These are phyloP conservation scores for Tulasnella sp. DNA, from an alignment of 768 basidiomycete species.

Conservation along the genomic window DNA sequence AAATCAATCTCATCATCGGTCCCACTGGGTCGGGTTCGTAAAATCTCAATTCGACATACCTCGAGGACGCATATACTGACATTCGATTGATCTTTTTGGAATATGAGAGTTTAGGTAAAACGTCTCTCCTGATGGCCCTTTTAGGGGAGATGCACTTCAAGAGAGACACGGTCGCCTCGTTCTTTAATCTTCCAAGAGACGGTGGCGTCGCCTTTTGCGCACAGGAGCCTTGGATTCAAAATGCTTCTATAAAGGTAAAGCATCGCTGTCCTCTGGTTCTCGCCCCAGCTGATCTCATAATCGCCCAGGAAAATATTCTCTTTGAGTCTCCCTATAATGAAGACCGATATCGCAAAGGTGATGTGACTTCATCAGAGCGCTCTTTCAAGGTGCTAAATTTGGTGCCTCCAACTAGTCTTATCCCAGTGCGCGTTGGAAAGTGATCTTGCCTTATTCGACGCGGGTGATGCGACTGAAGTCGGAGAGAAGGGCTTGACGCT, in stretches of 20 bases:
- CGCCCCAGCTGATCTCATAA: no score
- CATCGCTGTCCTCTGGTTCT: neutral
- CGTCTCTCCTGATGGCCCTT: constrained; percentile 24
- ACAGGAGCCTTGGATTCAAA: constrained; percentile 80
- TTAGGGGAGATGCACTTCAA: constrained; percentile 32
- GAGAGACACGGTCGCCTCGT: constrained; percentile 35
- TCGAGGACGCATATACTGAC: neutral
- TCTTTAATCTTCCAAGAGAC: constrained; percentile 56
- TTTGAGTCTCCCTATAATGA: constrained; percentile 36
- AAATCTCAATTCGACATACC: neutral
- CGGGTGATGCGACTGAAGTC: constrained; percentile 58
- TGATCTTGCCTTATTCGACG: constrained; percentile 40
- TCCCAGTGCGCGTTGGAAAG: constrained; percentile 33
- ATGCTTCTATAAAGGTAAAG: constrained; percentile 55
- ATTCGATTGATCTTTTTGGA: neutral
- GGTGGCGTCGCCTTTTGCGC: constrained; percentile 68
- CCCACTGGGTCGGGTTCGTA: constrained; percentile 25
- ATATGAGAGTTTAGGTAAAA: constrained; percentile 14
- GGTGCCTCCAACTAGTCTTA: constrained; percentile 23
- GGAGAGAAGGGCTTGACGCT: constrained; percentile 59
- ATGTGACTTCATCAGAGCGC: neutral
- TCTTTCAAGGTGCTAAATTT: neutral
- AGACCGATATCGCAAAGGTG: constrained; percentile 33
- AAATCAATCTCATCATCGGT: constrained; percentile 30
- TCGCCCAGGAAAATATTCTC: constrained; percentile 44